phyloP scores from a whole-genome alignment of 2,329 filamentous ascomycete species.

The Neospermospora avenae region DNA sequence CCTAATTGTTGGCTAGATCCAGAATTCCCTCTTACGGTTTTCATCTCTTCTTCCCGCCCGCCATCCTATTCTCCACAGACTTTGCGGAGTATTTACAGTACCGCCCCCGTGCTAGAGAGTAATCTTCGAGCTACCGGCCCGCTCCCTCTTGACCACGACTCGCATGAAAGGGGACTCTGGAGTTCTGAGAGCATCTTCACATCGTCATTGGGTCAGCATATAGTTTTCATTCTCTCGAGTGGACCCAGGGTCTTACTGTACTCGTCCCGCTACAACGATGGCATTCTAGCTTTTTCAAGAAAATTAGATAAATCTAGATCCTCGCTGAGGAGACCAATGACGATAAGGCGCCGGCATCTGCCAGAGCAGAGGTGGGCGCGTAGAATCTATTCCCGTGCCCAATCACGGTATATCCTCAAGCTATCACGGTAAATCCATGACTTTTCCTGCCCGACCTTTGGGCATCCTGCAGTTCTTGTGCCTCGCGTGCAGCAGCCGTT shows the following conservation, averaged over 20 bases:
- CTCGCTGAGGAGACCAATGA: conserved; percentile 25
- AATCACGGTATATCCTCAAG: conserved; percentile 16
- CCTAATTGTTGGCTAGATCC: neutral
- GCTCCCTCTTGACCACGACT: conserved; percentile 2
- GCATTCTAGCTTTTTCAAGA: conserved; percentile 2
- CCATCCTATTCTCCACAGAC: conserved; percentile 2
- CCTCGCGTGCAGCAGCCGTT: conserved; percentile 9
- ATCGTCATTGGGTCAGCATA: conserved; percentile 18
- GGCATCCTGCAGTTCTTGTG: conserved; percentile 13
- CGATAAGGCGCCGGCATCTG: conserved; percentile 8
- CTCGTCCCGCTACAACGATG: conserved; percentile 17
- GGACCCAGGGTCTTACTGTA: conserved; percentile 11
- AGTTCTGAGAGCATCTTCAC: conserved; percentile 8
- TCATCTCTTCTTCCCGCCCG: conserved; percentile 12
- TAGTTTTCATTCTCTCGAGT: conserved; percentile 6
- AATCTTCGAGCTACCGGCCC: neutral
- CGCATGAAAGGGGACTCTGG: conserved; percentile 8
- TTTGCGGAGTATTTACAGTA: neutral
- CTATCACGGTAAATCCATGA: conserved; percentile 9
- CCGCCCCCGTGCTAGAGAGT: no score
- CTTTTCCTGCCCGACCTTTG: conserved; percentile 16
- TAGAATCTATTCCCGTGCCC: conserved; percentile 24
- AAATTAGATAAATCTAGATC: conserved; percentile 5
- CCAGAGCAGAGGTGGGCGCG: conserved; percentile 21
- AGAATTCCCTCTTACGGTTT: neutral